Percentiles rank a stretch among this genome's conserved stretches.
These are phyloP conservation scores for Tetrahymena malaccensis DNA, from an alignment of 73 alveolate genomes.

Conservation along the genomic window DNA sequence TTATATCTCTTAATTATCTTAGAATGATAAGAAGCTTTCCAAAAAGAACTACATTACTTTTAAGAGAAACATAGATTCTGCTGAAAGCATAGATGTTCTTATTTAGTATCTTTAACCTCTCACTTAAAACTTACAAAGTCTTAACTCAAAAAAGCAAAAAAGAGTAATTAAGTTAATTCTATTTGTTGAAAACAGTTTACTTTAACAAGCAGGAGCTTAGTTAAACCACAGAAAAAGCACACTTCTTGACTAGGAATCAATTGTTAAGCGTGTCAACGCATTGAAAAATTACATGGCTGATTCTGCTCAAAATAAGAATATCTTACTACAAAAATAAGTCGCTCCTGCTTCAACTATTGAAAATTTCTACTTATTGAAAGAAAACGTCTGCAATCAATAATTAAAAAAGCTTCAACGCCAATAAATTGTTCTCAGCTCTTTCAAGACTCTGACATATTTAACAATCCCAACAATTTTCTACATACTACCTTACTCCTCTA, in stretches of 20 bases:
- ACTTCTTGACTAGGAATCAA: background rate
- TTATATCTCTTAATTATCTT: background rate
- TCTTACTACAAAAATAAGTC: background rate
- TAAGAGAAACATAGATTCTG: background rate
- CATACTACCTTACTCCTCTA: background rate
- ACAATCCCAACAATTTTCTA: background rate
- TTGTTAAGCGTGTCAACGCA: background rate
- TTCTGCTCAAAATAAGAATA: background rate
- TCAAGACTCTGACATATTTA: background rate
- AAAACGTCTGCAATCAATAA: background rate
- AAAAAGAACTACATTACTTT: background rate
- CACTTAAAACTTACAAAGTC: background rate
- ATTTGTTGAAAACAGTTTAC: background rate
- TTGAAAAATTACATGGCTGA: background rate
- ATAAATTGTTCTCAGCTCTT: background rate
- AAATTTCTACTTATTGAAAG: background rate
- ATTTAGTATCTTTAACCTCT: background rate
- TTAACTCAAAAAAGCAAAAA: background rate
- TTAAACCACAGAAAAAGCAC: background rate
- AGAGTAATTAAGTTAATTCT: background rate
- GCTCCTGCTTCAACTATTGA: background rate
- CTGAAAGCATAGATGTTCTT: background rate
- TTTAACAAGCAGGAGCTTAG: background rate
- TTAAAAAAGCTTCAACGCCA: background rate
- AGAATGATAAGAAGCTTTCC: background rate